These are phyloP conservation scores for Baudoinia panamericana DNA, from an alignment of 495 filamentous ascomycete species.

Conservation along the genomic window DNA sequence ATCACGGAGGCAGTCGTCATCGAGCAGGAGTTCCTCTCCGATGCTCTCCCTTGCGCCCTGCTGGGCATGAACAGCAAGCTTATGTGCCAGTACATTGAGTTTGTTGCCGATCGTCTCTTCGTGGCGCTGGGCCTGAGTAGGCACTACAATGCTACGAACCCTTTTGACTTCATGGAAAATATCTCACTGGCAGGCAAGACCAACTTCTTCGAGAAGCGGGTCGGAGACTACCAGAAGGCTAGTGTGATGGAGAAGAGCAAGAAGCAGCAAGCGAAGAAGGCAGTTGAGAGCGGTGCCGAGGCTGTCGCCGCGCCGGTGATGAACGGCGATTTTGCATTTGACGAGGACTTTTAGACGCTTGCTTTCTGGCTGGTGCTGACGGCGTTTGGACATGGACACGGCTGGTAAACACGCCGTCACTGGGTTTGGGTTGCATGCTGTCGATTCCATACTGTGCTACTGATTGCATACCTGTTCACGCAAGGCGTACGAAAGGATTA, in stretches of 20 bases:
- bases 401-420: no score
- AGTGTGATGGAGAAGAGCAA: slow-evolving; percentile 93
- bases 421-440: no score
- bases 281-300: slow-evolving; percentile 32
- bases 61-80: slow-evolving; percentile 95
- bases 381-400: no score
- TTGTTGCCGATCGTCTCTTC: slow-evolving; percentile 90
- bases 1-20: slow-evolving; percentile 89
- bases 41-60: slow-evolving; percentile 79
- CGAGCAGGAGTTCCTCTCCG: slow-evolving; percentile 95
- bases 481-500: no score
- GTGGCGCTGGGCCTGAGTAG: slow-evolving; percentile 86
- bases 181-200: slow-evolving; percentile 98
- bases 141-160: slow-evolving; percentile 82
- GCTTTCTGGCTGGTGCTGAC: no score
- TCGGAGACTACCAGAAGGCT: slow-evolving; percentile 98
- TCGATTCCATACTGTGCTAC: no score
- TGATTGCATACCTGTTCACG: no score
- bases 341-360: slow-evolving; percentile 81
- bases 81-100: slow-evolving; percentile 99
- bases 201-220: slow-evolving; percentile 99
- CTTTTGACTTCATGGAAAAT: slow-evolving; percentile 99
- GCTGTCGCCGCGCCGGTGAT: slow-evolving; percentile 45
- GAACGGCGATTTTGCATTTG: slow-evolving; percentile 76
- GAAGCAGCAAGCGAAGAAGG: slow-evolving; percentile 43